Percentiles rank a stretch among this genome's conserved stretches.
phyloP scores from a whole-genome alignment of 768 basidiomycete genomes.

The Fibroporia radiculosa region DNA sequence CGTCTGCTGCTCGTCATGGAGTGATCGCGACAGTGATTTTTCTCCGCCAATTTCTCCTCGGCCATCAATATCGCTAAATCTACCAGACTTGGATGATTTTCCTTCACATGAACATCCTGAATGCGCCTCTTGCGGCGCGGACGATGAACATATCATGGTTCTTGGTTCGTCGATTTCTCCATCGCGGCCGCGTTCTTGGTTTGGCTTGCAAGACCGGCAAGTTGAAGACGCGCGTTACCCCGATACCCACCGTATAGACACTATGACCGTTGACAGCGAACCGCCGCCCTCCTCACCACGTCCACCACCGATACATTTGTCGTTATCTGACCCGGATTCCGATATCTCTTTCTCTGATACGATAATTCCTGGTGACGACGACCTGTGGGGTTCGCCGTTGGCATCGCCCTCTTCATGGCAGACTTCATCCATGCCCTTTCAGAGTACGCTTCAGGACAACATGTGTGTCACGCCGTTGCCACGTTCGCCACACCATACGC shows the following conservation, averaged over 20 bases:
- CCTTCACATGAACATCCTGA: not conserved
- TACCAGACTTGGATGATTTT: constrained; percentile 1
- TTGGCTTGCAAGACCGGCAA: not conserved
- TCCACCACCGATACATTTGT: constrained; percentile 4
- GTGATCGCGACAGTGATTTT: constrained; percentile 5
- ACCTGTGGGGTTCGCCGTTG: constrained; percentile 3
- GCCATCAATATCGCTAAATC: constrained; percentile 8
- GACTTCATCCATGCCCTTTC: constrained; percentile 8
- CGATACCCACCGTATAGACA: constrained; percentile 1
- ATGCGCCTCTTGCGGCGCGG: no score
- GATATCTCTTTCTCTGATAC: constrained; percentile 12
- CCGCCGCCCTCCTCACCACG: constrained; percentile 2
- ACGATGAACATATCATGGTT: no score
- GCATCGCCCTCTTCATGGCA: constrained; percentile 8
- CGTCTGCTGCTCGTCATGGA: constrained; percentile 11
- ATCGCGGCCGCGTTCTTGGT: constrained; percentile 1
- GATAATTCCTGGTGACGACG: constrained; percentile 13
- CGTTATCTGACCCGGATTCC: constrained; percentile 9
- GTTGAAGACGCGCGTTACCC: not conserved
- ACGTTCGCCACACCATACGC: constrained; percentile 10
- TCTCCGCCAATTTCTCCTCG: constrained; percentile 10
- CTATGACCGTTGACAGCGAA: constrained; percentile 1
- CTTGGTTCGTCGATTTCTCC: no score
- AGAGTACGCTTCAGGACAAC: constrained; percentile 7
- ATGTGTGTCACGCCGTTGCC: constrained; percentile 13